phyloP scores from a whole-genome alignment of 2,329 filamentous ascomycete species.

The Fusarium protoensiforme region DNA sequence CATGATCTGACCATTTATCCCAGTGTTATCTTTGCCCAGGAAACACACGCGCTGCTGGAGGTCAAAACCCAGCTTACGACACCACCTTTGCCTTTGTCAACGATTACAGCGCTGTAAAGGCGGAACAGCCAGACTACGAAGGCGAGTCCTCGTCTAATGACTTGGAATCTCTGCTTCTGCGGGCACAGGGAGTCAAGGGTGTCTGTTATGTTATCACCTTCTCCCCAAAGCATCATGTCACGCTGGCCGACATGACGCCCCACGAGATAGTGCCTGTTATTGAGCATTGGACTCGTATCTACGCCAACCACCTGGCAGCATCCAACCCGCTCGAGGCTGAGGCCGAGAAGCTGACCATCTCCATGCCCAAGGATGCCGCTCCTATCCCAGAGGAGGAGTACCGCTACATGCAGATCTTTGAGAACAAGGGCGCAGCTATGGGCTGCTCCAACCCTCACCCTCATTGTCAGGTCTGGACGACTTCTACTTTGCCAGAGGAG shows the following conservation, averaged over 20 bases:
- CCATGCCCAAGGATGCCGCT: slow-evolving; percentile 50
- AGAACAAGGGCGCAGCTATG: slow-evolving; percentile 98
- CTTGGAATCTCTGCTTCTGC: slow-evolving; percentile 79
- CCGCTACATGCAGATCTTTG: slow-evolving; percentile 98
- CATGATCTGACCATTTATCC: slow-evolving; percentile 5
- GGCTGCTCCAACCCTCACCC: slow-evolving; percentile 98
- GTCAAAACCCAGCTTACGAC: slow-evolving; percentile 85
- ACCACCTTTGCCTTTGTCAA: slow-evolving; percentile 96
- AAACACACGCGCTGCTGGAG: slow-evolving; percentile 88
- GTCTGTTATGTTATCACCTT: slow-evolving; percentile 98
- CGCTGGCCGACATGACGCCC: slow-evolving; percentile 87
- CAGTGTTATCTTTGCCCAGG: slow-evolving; percentile 95
- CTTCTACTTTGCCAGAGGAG: slow-evolving; percentile 90
- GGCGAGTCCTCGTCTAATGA: slow-evolving; percentile 60
- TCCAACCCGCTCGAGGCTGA: slow-evolving; percentile 69
- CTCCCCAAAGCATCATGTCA: slow-evolving; percentile 88
- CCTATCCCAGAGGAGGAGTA: slow-evolving; percentile 77
- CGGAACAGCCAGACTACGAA: slow-evolving; percentile 84
- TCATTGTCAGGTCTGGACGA: slow-evolving; percentile 97
- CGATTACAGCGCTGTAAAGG: slow-evolving; percentile 97
- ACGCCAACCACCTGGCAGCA: slow-evolving; percentile 81
- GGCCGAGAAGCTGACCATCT: slow-evolving; percentile 54
- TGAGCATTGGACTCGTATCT: slow-evolving; percentile 91
- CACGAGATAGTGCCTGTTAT: slow-evolving; percentile 84
- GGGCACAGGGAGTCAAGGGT: slow-evolving; percentile 87